Percentiles rank a stretch among this genome's conserved stretches.
phyloP scores from a whole-genome alignment of 2,329 filamentous ascomycete genomes.

The Cladosporium sp. region DNA sequence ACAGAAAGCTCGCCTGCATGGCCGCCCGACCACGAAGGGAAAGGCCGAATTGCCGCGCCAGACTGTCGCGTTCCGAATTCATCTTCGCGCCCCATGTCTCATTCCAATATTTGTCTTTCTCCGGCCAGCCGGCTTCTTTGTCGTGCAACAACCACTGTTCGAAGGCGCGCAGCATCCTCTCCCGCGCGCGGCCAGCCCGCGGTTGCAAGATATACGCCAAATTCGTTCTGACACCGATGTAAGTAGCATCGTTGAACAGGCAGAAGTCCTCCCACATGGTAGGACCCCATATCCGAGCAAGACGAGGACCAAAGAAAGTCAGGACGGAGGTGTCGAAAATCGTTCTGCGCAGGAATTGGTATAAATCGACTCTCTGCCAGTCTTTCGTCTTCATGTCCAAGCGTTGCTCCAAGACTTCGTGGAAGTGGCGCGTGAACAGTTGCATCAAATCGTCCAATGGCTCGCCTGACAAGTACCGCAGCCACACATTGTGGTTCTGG shows the following conservation, averaged over 20 bases:
- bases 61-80: slow-evolving; percentile 14
- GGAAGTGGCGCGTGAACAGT: slow-evolving; percentile 12
- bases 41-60: slow-evolving; percentile 9
- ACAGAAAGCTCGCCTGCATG: slow-evolving; percentile 15
- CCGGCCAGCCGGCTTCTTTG: neutral
- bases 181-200: slow-evolving; percentile 8
- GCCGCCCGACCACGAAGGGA: slow-evolving; percentile 12
- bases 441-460: slow-evolving; percentile 13
- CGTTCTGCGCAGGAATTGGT: slow-evolving; percentile 8
- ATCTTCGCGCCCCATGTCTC: slow-evolving; percentile 15
- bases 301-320: slow-evolving; percentile 14
- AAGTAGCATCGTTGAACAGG: slow-evolving; percentile 11
- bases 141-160: slow-evolving; percentile 12
- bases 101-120: slow-evolving; percentile 10
- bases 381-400: slow-evolving; percentile 5
- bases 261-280: slow-evolving; percentile 16
- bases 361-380: slow-evolving; percentile 9
- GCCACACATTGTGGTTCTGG: slow-evolving; percentile 15
- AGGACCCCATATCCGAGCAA: slow-evolving; percentile 9
- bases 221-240: slow-evolving; percentile 14
- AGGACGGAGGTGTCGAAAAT: slow-evolving; percentile 15
- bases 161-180: slow-evolving; percentile 13
- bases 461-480: slow-evolving; percentile 14
- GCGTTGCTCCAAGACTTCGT: neutral
- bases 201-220: slow-evolving; percentile 11